These are phyloP conservation scores for Jackrogersella minutella DNA, from an alignment of 495 filamentous ascomycete species.

Conservation along the genomic window DNA sequence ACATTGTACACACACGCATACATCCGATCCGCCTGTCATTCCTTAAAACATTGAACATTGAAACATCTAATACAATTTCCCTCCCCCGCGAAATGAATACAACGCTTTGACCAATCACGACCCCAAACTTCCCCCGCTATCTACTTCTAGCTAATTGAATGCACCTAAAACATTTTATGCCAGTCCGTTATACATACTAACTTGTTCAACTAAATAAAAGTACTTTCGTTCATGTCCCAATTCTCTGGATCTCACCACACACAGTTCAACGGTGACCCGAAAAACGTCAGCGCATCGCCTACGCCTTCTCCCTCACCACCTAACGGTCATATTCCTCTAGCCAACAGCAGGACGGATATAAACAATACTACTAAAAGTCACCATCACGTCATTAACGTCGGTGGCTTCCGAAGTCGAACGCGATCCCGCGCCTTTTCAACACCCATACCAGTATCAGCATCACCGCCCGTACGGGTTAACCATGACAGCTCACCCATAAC, in stretches of 20 bases:
- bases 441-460: constrained; percentile 31
- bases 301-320: constrained; percentile 50
- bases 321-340: constrained; percentile 25
- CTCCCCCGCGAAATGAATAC: constrained; percentile 18
- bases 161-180: constrained; percentile 36
- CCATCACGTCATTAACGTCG: constrained; percentile 40
- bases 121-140: background rate
- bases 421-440: constrained; percentile 41
- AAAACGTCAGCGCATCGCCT: constrained; percentile 49
- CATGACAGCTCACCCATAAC: constrained; percentile 47
- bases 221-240: constrained; percentile 67
- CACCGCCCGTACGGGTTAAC: constrained; percentile 45
- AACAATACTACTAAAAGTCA: constrained; percentile 37
- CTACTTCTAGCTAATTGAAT: background rate
- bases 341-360: constrained; percentile 29
- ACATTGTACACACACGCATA: too few relatives aligned
- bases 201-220: constrained; percentile 50
- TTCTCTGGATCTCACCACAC: constrained; percentile 54
- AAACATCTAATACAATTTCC: too few relatives aligned
- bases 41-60: too few relatives aligned
- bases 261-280: constrained; percentile 39
- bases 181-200: too few relatives aligned
- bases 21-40: too few relatives aligned
- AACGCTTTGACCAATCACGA: constrained; percentile 3
- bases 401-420: constrained; percentile 39